A percentile compares a stretch with the other conserved stretches of the same genome.
phyloP scores from a whole-genome alignment of 495 filamentous ascomycete species.

The Talaromyces wortmannii region DNA sequence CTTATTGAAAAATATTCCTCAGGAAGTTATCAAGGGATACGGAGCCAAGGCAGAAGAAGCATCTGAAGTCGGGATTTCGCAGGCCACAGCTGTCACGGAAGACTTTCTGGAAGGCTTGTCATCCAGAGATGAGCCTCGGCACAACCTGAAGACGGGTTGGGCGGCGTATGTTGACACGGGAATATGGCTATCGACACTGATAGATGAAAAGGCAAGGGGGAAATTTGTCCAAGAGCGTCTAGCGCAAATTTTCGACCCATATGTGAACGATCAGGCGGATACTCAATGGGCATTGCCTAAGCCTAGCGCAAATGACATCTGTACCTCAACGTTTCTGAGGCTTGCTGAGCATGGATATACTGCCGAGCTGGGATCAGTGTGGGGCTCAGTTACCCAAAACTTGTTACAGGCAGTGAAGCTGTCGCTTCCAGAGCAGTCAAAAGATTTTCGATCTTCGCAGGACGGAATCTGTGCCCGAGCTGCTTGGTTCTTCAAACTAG shows the following conservation, averaged over 20 bases:
- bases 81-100: constrained; percentile 41
- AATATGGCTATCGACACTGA: constrained; percentile 35
- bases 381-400: constrained; percentile 45
- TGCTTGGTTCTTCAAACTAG: constrained; percentile 54
- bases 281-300: constrained; percentile 43
- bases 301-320: constrained; percentile 27
- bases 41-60: constrained; percentile 35
- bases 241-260: constrained; percentile 51
- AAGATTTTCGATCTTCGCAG: constrained; percentile 66
- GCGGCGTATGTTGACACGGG: constrained; percentile 58
- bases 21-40: constrained; percentile 36
- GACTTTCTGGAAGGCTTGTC: constrained; percentile 62
- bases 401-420: constrained; percentile 57
- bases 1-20: constrained; percentile 55
- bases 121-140: constrained; percentile 64
- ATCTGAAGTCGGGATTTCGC: constrained; percentile 15
- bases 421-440: constrained; percentile 72
- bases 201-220: constrained; percentile 38
- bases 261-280: constrained; percentile 42
- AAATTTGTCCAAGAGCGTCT: constrained; percentile 41
- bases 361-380: constrained; percentile 35
- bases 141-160: constrained; percentile 63
- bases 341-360: constrained; percentile 18
- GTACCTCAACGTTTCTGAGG: constrained; percentile 27
- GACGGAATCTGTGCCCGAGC: constrained; percentile 52